These are phyloP conservation scores for Ministeria vibrans DNA, from an alignment of 78 protist species.

Conservation along the genomic window DNA sequence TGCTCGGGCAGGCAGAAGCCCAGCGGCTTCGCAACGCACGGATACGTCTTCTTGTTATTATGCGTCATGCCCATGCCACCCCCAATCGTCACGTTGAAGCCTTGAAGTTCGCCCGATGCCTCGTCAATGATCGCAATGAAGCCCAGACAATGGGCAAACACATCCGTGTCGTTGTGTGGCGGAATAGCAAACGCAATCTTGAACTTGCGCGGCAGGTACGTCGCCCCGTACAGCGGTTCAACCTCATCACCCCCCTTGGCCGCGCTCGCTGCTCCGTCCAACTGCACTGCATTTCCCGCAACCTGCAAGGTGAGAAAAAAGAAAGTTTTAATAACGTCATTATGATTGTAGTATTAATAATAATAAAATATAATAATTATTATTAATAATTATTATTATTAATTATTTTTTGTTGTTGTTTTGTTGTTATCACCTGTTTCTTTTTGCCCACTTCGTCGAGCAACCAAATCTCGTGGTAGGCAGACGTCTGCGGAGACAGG, in stretches of 20 bases:
- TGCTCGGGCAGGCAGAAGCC: conserved; percentile 27
- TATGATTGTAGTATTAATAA: no score
- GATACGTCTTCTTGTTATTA: conserved; percentile 36
- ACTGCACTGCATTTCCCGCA: conserved; percentile 5
- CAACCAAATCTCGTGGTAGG: conserved; percentile 63
- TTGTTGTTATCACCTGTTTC: no score
- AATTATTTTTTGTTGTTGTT: no score
- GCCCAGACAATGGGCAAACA: conserved; percentile 43
- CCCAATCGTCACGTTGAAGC: conserved; percentile 46
- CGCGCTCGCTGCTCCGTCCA: no score
- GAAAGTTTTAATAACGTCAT: no score
- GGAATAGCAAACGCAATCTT: conserved; percentile 44
- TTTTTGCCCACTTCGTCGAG: no score
- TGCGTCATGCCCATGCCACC: conserved; percentile 62
- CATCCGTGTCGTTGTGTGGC: conserved; percentile 49
- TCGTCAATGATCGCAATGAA: conserved; percentile 17
- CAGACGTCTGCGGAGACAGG: conserved; percentile 31
- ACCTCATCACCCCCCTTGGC: no score
- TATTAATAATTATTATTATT: no score
- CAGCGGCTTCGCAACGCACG: conserved; percentile 30
- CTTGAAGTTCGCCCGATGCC: conserved; percentile 18
- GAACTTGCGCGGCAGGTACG: conserved; percentile 55
- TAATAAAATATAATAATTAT: no score
- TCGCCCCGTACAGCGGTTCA: conserved; percentile 47
- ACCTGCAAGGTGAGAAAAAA: no score